Evolutionary conservation across 2,329 filamentous ascomycete species (phyloP), one percentile per base, ranked within the genome.

Genomic region (Trichoderma harzianum): DNA sequence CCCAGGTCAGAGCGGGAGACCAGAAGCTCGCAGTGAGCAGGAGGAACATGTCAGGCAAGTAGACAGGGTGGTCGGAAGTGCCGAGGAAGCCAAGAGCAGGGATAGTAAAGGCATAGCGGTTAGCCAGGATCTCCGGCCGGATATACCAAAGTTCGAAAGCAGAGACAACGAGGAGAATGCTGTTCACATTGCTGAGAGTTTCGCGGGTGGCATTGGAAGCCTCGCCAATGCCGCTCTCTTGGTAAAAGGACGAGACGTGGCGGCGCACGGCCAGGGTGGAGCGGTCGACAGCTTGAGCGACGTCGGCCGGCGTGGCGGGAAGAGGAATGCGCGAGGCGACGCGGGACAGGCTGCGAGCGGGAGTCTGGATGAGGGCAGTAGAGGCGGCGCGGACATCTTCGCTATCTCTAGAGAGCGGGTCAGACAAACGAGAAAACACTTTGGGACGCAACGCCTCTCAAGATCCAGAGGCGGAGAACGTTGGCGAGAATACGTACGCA

Each of bases 11-110:
- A 70, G 92, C 89, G 0, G 95, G 92, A 0, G 89, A 90, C 95
- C 95, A 98, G 86, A 97, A 98, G 30, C 88, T 87, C 51, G 87
- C 84, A 1, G 92, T 93, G 47, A 97, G 82, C 10, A 98, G 84
- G 34, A 91, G 82, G 81, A 96, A 97, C 76, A 97, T 85, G 80
- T 98, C 93, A 0, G 95, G 94, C 24, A 96, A 82, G 76, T 89
- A 87, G 73, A 97, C 85, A 3, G 89, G 84, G 74, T 89, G 86
- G 73, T 89, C 87, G 7, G 84, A 82, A 16, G 88, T 88, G 71
- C 86, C 84, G 26, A 93, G 80, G 24, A 84, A 80, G 14, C 81
- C 75, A 69, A 92, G 80, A 34, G 90, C 86, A 6, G 93, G 92
- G 65, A 94, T 85, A 72, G 92, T 91, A 79, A 94, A 91, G 73